Conservation (phyloP, 1,284 basidiomycete genomes). For the Salmacisia buchloeana region DNA sequence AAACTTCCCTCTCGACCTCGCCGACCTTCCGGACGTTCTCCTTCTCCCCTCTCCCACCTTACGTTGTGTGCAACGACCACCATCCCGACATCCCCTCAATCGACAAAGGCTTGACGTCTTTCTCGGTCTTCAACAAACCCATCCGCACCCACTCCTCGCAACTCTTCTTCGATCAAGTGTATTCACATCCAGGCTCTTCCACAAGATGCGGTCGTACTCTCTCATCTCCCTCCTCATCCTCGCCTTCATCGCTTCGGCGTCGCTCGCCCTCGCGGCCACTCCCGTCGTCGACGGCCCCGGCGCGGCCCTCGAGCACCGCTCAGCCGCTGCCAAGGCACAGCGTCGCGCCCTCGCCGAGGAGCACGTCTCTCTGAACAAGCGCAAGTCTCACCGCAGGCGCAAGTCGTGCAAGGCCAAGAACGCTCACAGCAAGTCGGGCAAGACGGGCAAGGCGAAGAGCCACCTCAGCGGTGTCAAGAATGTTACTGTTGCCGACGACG, state of each 20-base stretch:
- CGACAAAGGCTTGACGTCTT: too few species aligned
- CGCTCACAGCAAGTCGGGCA: background rate
- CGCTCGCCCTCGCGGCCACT: slow-evolving; percentile 1
- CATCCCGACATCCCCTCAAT: too few species aligned
- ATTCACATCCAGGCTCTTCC: too few species aligned
- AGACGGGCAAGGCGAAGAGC: background rate
- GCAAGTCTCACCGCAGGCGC: slow-evolving; percentile 1
- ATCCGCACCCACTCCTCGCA: background rate
- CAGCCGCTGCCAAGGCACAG: background rate
- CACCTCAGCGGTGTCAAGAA: background rate
- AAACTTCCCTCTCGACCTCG: too few species aligned
- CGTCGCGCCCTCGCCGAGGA: background rate
- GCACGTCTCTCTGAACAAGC: background rate
- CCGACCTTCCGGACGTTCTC: too few species aligned
- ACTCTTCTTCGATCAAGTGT: background rate
- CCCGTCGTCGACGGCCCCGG: background rate
- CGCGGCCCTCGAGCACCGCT: background rate
- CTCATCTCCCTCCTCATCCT: slow-evolving; percentile 4
- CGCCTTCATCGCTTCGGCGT: slow-evolving; percentile 5
- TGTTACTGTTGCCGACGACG: background rate
- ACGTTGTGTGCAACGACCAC: too few species aligned
- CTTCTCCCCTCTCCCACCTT: too few species aligned
- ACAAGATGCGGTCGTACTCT: slow-evolving; percentile 7
- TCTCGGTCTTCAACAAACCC: too few species aligned
- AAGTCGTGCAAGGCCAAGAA: slow-evolving; percentile 8